These are phyloP conservation scores for Isabelozyma heimii DNA, from an alignment of 805 yeast genomes.

Conservation along the genomic window DNA sequence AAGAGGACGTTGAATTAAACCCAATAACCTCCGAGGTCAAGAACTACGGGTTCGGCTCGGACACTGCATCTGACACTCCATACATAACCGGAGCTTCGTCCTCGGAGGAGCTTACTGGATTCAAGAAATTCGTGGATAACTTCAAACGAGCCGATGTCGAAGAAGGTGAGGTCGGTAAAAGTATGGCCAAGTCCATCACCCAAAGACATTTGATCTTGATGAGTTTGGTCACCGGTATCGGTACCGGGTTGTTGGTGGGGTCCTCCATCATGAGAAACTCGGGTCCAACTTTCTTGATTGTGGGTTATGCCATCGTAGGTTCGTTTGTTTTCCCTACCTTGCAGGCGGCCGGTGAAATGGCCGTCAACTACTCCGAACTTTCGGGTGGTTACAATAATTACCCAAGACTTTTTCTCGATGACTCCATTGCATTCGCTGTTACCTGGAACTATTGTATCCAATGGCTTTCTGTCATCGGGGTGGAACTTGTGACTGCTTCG, in stretches of 20 bases:
- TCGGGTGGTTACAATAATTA: constrained; percentile 65
- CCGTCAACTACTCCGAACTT: constrained; percentile 55
- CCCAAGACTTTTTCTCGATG: constrained; percentile 52
- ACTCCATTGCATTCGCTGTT: constrained; percentile 55
- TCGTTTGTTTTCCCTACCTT: constrained; percentile 36
- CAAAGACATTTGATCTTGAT: constrained; percentile 38
- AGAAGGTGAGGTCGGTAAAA: constrained; percentile 17
- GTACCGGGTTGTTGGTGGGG: constrained; percentile 44
- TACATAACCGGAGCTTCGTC: background rate
- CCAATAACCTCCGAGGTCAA: constrained; percentile 15
- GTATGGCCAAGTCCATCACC: constrained; percentile 28
- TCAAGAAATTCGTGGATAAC: constrained; percentile 28
- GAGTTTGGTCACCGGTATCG: constrained; percentile 38
- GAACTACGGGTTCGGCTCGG: background rate
- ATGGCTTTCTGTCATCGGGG: constrained; percentile 60
- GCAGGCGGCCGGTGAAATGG: constrained; percentile 48
- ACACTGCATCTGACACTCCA: background rate
- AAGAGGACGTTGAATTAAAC: constrained; percentile 13
- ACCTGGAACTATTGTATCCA: constrained; percentile 64
- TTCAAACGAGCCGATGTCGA: constrained; percentile 16
- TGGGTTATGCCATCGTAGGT: constrained; percentile 35
- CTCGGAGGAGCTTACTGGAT: constrained; percentile 9
- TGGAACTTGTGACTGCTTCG: constrained; percentile 64
- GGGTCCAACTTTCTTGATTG: constrained; percentile 32
- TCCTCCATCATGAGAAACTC: constrained; percentile 31